Percentiles rank a stretch among this genome's conserved stretches.
Evolutionary conservation across 2,329 filamentous ascomycete genomes (phyloP).

Genomic region (Botrytis porri): DNA sequence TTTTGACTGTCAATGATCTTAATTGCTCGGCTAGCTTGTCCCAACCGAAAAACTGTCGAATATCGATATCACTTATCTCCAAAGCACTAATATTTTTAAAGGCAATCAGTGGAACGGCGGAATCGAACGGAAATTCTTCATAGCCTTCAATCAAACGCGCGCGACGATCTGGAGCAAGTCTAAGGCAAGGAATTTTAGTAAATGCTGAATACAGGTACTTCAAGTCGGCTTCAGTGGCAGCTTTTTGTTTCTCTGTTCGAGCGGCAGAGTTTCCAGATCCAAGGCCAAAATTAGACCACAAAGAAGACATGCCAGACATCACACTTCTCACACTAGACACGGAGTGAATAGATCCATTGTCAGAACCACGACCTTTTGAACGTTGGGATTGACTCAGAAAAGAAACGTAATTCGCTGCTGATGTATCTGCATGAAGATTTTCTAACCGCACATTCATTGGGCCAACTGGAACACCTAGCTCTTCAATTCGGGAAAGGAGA

Average conservation of each 20-base stretch:
- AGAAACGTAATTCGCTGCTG: slow-evolving; percentile 90
- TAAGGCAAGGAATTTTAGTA: slow-evolving; percentile 93
- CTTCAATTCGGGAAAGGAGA: slow-evolving; percentile 90
- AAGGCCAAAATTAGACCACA: slow-evolving; percentile 88
- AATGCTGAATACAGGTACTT: slow-evolving; percentile 98
- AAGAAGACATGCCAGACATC: slow-evolving; percentile 91
- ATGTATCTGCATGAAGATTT: slow-evolving; percentile 84
- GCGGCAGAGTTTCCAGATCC: slow-evolving; percentile 74
- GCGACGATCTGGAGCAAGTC: slow-evolving; percentile 87
- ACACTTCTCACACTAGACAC: slow-evolving; percentile 96
- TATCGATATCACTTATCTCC: slow-evolving; percentile 93
- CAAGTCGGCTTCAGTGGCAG: slow-evolving; percentile 77
- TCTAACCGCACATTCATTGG: slow-evolving; percentile 96
- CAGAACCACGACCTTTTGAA: slow-evolving; percentile 73
- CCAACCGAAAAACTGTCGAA: slow-evolving; percentile 96
- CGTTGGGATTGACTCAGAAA: slow-evolving; percentile 84
- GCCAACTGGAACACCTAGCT: slow-evolving; percentile 83
- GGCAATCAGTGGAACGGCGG: slow-evolving; percentile 89
- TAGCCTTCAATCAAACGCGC: slow-evolving; percentile 87
- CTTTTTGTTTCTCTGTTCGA: slow-evolving; percentile 86
- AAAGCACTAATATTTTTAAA: slow-evolving; percentile 96
- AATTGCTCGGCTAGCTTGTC: slow-evolving; percentile 90
- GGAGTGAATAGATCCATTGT: slow-evolving; percentile 89
- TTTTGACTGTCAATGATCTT: slow-evolving; percentile 82
- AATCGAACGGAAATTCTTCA: slow-evolving; percentile 97